A percentile compares a stretch with the other conserved stretches of the same genome.
These are phyloP conservation scores for Ceratocystis diversiconidia DNA, from an alignment of 2,329 filamentous ascomycete genomes.

Conservation along the genomic window DNA sequence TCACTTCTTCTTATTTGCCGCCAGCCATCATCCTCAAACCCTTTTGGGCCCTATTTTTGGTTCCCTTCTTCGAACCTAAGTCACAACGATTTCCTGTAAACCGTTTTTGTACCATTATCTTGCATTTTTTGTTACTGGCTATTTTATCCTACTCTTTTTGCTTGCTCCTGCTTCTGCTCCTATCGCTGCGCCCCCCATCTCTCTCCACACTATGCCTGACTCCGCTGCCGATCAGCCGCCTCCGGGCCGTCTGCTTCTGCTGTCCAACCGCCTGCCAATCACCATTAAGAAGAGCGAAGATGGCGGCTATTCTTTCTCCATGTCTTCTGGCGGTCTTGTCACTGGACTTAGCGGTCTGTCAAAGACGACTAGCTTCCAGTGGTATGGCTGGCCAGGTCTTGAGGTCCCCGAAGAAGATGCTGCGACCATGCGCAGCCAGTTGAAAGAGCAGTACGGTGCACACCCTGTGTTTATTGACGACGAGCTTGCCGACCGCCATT, in stretches of 20 bases:
- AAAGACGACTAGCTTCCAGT: constrained; percentile 89
- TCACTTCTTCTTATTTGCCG: not conserved
- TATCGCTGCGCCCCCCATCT: not conserved
- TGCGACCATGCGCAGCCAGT: constrained; percentile 54
- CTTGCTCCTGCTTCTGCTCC: not conserved
- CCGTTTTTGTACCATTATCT: not conserved
- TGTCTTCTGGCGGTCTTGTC: constrained; percentile 93
- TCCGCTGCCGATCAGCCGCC: constrained; percentile 26
- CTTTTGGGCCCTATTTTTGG: too few relatives aligned
- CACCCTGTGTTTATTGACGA: constrained; percentile 88
- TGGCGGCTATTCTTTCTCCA: constrained; percentile 82
- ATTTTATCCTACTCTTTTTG: not conserved
- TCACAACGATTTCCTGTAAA: not conserved
- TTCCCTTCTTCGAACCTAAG: not conserved
- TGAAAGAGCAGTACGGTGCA: constrained; percentile 79
- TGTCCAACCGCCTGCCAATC: constrained; percentile 90
- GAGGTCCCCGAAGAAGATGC: constrained; percentile 80
- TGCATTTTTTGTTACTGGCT: not conserved
- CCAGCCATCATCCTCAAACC: not conserved
- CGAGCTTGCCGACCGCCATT: constrained; percentile 84
- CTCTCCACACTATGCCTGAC: constrained; percentile 26
- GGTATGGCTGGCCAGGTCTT: constrained; percentile 95
- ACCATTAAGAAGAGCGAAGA: constrained; percentile 90
- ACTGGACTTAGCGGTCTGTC: constrained; percentile 82
- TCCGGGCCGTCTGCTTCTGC: constrained; percentile 53